Evolutionary conservation across 768 basidiomycete species (phyloP), one percentile per base, ranked within the genome.

Genomic region (Lyophyllum atratum): DNA sequence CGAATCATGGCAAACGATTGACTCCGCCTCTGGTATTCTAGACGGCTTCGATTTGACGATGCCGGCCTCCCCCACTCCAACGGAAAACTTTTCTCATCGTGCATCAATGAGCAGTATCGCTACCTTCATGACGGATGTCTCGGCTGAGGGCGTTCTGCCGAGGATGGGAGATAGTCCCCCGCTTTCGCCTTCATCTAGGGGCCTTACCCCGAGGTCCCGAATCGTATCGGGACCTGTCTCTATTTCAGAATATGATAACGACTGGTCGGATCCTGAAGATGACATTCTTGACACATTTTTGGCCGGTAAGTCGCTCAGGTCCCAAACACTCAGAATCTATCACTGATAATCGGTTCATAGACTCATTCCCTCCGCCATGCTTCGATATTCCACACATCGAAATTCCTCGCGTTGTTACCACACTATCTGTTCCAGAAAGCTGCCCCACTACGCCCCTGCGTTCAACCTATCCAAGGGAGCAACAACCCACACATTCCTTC

Each of bases 131-230:
- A 84, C 85, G 0, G 80, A 80, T 31, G 71, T 75, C 39, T 86
- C 86, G 4, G 79, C 80, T 1, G 84, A 88, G 26, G 86, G 82
- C 11, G 72, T 87, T 47, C 74, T 86, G 54, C 80, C 82, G 9
- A 76, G 73, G 42, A 59, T 55, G 29, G 57, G 56, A 60, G 29
- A 45, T 37, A n/a, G 54, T 11, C 47, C 46, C 39, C 48, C 45
- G 28, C 34, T 52, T 34, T 56, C 54, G 12, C 58, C 51, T 14
- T 34, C 28, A 15, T 46, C 29, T 19, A 26, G 14, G 3, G 52
- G 39, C 14, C 52, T 58, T 17, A 45, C 58, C 12, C 34, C 44
- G 14, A 59, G 61, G 31, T 65, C 72, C 33, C 72, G 73, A 15
- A 53, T 51, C 25, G 57, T 71, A 21, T 77, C 76, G 14, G 64